Evolutionary conservation across 768 basidiomycete species (phyloP), one percentile per base, ranked within the genome.

Genomic region (Candolleomyces eurysporus): DNA sequence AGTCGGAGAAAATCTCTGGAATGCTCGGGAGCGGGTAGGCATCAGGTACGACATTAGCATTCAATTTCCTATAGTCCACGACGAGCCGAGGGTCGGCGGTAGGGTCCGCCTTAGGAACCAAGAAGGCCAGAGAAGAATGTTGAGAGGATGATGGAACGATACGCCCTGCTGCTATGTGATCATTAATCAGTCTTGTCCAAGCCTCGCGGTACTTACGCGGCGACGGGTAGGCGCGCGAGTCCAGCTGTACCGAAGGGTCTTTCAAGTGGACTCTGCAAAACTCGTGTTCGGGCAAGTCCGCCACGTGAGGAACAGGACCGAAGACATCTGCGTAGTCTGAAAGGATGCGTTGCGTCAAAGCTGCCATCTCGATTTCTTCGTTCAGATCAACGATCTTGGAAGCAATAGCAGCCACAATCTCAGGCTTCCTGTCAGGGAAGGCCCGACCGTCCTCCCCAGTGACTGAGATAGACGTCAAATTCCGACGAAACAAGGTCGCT

Each of bases 31-130:
- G 57, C 0, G 75, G 75, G 57, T 67, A 68, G 11, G 57, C 67
- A 59, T 77, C 74, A 0, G 66, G 58, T 0, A 76, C 59, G 0
- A 70, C 74, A 56, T 73, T 74, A 1, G 60, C 61, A 54, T 78
- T 79, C 1, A 79, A 50, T 7, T 64, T 45, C 0, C 69, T 61
- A 59, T 69, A 79, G 39, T 78, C 73, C 58, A 73, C 75, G 0
- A 79, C 75, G 75, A 75, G 78, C 0, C 70, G 65, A 0, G 75
- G 78, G 0, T 74, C 39, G 0, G 63, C 75, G 0, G 53, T 65
- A 0, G 62, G 59, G 48, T 76, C 72, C 0, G 69, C 49, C 48
- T 78, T 78, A 0, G 71, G 76, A 4, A 80, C 73, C 0, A 80
- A 67, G 58, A 80, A 82, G 0, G 72, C 65, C 0, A 72, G 76